Conservation (phyloP, 306 rosid species). For the Vigna hirtella region DNA sequence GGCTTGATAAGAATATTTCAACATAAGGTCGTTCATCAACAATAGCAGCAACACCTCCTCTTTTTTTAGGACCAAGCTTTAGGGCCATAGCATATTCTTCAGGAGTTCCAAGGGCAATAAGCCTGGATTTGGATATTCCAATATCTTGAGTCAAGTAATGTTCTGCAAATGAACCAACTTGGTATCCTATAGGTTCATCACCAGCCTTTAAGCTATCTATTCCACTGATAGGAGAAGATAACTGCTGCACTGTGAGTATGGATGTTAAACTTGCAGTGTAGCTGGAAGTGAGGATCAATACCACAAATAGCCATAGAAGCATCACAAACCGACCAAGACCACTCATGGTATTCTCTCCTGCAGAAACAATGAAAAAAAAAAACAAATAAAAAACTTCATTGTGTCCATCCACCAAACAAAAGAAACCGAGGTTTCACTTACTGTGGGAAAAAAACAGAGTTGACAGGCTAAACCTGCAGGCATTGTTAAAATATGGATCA, state of each 20-base stretch:
- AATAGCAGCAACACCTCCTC: constrained; percentile 94
- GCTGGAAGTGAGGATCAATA: constrained; percentile 92
- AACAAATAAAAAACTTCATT: constrained; percentile 32
- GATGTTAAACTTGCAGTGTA: constrained; percentile 99
- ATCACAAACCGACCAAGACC: constrained; percentile 85
- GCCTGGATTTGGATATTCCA: constrained; percentile 81
- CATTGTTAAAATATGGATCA: constrained; percentile 39
- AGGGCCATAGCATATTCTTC: constrained; percentile 82
- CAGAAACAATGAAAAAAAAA: constrained; percentile 40
- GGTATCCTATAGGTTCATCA: constrained; percentile 81
- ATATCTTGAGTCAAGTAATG: constrained; percentile 74
- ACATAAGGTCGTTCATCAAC: constrained; percentile 85
- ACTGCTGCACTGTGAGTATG: constrained; percentile 92
- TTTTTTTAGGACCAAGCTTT: constrained; percentile 65
- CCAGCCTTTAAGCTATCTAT: constrained; percentile 72
- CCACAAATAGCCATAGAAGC: constrained; percentile 93
- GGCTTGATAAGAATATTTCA: constrained; percentile 79
- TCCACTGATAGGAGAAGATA: constrained; percentile 78
- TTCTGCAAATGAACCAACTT: constrained; percentile 90
- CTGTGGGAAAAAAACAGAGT: constrained; percentile 95
- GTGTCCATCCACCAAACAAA: constrained; percentile 40
- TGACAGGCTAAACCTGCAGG: constrained; percentile 96
- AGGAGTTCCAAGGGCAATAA: constrained; percentile 79
- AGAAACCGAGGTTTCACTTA: constrained; percentile 57
- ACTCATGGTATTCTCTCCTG: constrained; percentile 97